Evolutionary conservation across 164 flowering plant species (phyloP).

Genomic region (Protea cynaroides): DNA sequence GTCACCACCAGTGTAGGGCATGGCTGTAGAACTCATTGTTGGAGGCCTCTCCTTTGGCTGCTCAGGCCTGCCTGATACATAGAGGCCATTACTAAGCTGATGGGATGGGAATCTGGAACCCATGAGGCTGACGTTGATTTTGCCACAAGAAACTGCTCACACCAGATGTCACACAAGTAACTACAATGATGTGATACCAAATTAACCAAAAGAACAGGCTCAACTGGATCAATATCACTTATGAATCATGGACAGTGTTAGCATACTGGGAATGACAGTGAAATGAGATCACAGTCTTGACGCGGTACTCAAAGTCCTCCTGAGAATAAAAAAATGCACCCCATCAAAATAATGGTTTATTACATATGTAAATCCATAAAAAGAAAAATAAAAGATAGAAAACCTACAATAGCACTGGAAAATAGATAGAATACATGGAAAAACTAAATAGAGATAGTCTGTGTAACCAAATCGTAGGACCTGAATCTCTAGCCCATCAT

Average conservation of each 20-base stretch:
- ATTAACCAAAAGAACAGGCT: not conserved
- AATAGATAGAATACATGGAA: not conserved
- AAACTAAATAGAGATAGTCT: not conserved
- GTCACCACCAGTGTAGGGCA: conserved; percentile 99
- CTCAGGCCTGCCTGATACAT: conserved; percentile 90
- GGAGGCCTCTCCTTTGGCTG: conserved; percentile 86
- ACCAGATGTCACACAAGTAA: not conserved
- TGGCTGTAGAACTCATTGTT: conserved; percentile 79
- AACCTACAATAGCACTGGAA: not conserved
- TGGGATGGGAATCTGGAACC: conserved; percentile 94
- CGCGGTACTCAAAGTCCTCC: conserved; percentile 13
- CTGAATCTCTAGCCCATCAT: too few species aligned
- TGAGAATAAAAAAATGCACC: conserved; percentile 5
- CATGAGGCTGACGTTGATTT: conserved; percentile 36
- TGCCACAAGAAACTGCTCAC: not conserved
- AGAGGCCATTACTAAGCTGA: conserved; percentile 89
- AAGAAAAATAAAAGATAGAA: not conserved
- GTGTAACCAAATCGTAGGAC: too few species aligned
- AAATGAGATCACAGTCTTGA: not conserved
- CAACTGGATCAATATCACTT: not conserved
- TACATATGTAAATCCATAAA: not conserved
- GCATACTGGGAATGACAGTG: not conserved
- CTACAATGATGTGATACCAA: conserved; percentile 8
- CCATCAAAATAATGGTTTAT: conserved; percentile 1
- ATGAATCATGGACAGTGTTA: conserved; percentile 1